phyloP scores from a whole-genome alignment of 2,329 filamentous ascomycete species.

The Monilinia vaccinii-corymbosi region DNA sequence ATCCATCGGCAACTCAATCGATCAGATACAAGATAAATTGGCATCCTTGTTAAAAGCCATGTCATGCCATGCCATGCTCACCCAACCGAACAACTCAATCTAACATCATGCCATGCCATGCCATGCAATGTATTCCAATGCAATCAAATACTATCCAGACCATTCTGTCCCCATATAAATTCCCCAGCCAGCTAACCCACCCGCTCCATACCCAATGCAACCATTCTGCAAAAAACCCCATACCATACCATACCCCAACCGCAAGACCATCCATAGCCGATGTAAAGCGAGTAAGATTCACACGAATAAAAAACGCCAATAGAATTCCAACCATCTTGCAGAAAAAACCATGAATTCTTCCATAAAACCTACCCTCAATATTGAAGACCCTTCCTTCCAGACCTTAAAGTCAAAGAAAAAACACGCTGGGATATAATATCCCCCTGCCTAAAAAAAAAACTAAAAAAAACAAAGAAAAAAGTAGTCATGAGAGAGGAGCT shows the following conservation, averaged over 20 bases:
- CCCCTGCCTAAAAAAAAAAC: slow-evolving; percentile 2
- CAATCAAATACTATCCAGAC: background rate
- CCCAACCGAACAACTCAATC: background rate
- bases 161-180: background rate
- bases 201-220: slow-evolving; percentile 10
- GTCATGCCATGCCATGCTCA: background rate
- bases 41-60: background rate
- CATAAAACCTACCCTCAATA: background rate
- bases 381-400: slow-evolving; percentile 3
- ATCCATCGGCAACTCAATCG: background rate
- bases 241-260: background rate
- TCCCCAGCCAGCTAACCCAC: background rate
- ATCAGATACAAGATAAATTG: background rate
- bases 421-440: background rate
- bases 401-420: slow-evolving; percentile 8
- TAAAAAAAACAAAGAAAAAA: slow-evolving; percentile 4
- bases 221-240: background rate
- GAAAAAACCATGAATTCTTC: background rate
- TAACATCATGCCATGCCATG: background rate
- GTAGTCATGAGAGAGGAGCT: slow-evolving; percentile 23
- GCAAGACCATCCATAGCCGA: background rate
- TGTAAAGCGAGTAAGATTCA: slow-evolving; percentile 1
- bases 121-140: background rate
- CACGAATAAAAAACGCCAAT: slow-evolving; percentile 6
- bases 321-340: background rate